Evolutionary conservation across 768 basidiomycete genomes (phyloP), one percentile per base, ranked within the genome.

Genomic region (Chiua virens): DNA sequence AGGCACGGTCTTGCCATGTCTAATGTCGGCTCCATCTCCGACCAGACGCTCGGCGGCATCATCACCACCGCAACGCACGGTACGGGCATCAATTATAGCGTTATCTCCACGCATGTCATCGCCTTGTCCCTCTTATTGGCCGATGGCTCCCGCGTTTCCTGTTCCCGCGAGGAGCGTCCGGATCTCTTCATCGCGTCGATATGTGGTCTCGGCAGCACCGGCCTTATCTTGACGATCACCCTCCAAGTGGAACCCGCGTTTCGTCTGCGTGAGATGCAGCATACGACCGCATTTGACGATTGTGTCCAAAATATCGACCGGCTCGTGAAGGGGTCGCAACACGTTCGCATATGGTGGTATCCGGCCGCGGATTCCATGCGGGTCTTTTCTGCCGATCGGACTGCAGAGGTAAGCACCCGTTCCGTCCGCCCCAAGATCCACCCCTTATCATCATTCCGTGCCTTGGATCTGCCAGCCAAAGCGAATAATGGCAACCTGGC

Each of bases 331-430:
- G 74, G 83, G n/a, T 85, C 89, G 3, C 82, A 99, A 69, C 92
- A 97, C 66, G 89, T 91, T n/a, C 78, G 93, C 17, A 77, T 93
- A 17, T 97, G 92, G 91, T 99, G 95, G 95, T 96, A 86, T 71
- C 93, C 95, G 3, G 84, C 88, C 43, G 78, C 83, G 14, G 85
- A 86, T 51, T 71, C 71, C 30, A 76, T 96, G 43, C 80, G 90
- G 34, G 79, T 89, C 45, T 88, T 85, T 62, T 75, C 83, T 55
- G 78, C 86, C 28, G 79, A 91, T 71, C 80, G 94, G 52, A 91
- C 92, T 6, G 65, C 66, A 47, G 87, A 91, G 77, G 94, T 95
- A 68, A 62, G 79, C 64, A 52, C 47, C 54, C 47, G 45, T 58
- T 57, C 54, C 45, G 52, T 56, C 54, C 45, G 61, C 37, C 27